Conservation (phyloP, 768 basidiomycete genomes). For the Lyophyllum semitale region DNA sequence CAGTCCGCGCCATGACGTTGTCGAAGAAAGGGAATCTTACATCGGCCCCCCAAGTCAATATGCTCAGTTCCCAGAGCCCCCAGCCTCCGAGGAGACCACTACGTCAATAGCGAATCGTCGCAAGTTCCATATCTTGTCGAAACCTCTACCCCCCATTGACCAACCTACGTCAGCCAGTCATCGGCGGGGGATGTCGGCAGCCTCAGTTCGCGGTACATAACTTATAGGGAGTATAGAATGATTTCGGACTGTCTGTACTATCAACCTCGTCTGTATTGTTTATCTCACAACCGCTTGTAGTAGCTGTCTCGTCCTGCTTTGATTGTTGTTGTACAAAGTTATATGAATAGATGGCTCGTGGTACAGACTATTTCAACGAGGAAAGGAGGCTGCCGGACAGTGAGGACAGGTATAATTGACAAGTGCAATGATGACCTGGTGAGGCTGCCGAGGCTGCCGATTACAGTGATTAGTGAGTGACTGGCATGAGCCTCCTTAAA, state of each 20-base stretch:
- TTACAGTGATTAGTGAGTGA: slow-evolving; percentile 9
- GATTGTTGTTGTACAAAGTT: slow-evolving; percentile 18
- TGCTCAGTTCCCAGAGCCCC: slow-evolving; percentile 73
- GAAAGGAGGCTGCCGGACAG: slow-evolving; percentile 8
- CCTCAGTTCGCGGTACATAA: slow-evolving; percentile 49
- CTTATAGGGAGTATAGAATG: slow-evolving; percentile 24
- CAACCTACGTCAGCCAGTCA: slow-evolving; percentile 38
- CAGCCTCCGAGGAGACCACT: slow-evolving; percentile 46
- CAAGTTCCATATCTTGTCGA: slow-evolving; percentile 71
- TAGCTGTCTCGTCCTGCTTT: slow-evolving; percentile 16
- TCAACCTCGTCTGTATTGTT: slow-evolving; percentile 22
- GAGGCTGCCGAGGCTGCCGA: slow-evolving; percentile 24
- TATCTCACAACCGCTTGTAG: slow-evolving; percentile 11
- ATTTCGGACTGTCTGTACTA: slow-evolving; percentile 24
- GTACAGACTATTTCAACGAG: neutral
- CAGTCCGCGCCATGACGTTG: slow-evolving; percentile 35
- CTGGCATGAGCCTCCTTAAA: slow-evolving; percentile 13
- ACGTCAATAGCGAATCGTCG: slow-evolving; percentile 63
- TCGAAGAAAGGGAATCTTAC: slow-evolving; percentile 52
- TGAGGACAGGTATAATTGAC: neutral
- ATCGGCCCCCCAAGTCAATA: slow-evolving; percentile 72
- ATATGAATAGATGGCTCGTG: slow-evolving; percentile 18
- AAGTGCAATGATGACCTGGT: slow-evolving; percentile 7
- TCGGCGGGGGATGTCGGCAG: slow-evolving; percentile 54
- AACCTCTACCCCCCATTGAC: slow-evolving; percentile 45